Evolutionary conservation across 331 rosid species (phyloP).

Genomic region (Prunus yedoensis): DNA sequence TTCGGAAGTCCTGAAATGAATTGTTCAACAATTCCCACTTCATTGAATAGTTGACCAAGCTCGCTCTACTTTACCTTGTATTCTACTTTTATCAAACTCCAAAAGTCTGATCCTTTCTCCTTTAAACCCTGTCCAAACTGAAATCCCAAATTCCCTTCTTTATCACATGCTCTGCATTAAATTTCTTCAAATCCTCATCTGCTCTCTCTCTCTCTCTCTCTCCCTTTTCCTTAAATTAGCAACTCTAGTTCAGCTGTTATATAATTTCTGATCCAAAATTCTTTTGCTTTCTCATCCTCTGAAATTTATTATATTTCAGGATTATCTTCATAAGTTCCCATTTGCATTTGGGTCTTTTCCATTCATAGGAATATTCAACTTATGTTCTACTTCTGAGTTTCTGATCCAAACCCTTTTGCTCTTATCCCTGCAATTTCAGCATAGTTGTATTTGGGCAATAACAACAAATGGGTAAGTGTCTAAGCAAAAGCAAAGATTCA

Average conservation of each 20-base stretch:
- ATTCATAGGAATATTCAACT: no score
- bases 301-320: neutral
- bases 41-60: constrained; percentile 42
- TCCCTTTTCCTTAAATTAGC: neutral
- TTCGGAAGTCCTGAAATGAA: neutral
- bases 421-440: neutral
- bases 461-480: constrained; percentile 58
- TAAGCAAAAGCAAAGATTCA: constrained; percentile 42
- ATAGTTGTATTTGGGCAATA: neutral
- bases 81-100: neutral
- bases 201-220: constrained; percentile 7
- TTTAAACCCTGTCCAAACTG: constrained; percentile 4
- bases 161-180: constrained; percentile 9
- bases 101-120: constrained; percentile 10
- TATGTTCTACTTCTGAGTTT: neutral
- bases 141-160: constrained; percentile 22
- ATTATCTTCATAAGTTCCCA: no score
- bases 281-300: neutral
- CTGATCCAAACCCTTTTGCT: constrained; percentile 15
- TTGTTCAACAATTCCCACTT: constrained; percentile 14
- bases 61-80: neutral
- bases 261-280: no score
- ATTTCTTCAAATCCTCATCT: constrained; percentile 18
- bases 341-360: no score
- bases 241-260: neutral